Base-by-base conservation (phyloP, 352 stramenopile genomes). In the Globisporangium splendens region DNA sequence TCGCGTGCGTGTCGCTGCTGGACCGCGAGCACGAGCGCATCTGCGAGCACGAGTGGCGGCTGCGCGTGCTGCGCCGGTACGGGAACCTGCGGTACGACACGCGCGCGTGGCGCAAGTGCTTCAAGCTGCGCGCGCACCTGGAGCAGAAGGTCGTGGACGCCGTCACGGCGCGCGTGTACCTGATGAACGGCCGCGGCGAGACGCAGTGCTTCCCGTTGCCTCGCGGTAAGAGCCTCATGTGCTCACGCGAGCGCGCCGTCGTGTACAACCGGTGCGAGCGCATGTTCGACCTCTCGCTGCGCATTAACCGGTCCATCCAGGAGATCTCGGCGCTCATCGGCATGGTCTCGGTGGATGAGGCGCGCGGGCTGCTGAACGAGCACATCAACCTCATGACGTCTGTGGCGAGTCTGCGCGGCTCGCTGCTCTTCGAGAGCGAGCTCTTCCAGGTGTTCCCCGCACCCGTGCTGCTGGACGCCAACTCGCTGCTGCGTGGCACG, bases 221-320 rank as follows among this genome's bases (percentile, higher is more conserved):
- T 41, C 63, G 60, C 33, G 73, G 81, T 31, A 77, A 75, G 28
- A 73, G 68, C 33, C 77, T 93, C 56, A 88, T 93, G 79, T 93
- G 85, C 51, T 95, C 83, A 1, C 61, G 77, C 6, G 85, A 95
- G 58, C 69, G 83, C 48, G 85, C 85, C 0, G 65, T 86, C 39
- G 75, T 95, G 18, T 93, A 92, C 69, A 90, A 85, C 69, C 81
- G 79, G 39, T 95, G 85, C 66, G 86, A 90, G 61, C 69, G 78
- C 53, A 95, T 93, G 85, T 93, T 95, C 60, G 85, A 93, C 69
- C 65, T 93, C 43, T 95, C 85, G 53, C 69, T 93, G 68, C 79
- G 83, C 54, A 93, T 95, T 73, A 95, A 93, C 46, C 67, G 83
- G 6, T 95, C 86, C 13, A 91, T 95, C 63, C 86, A 93, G 53